These are phyloP conservation scores for Hygrophoropsis aurantiaca DNA, from an alignment of 768 basidiomycete species.

Conservation along the genomic window DNA sequence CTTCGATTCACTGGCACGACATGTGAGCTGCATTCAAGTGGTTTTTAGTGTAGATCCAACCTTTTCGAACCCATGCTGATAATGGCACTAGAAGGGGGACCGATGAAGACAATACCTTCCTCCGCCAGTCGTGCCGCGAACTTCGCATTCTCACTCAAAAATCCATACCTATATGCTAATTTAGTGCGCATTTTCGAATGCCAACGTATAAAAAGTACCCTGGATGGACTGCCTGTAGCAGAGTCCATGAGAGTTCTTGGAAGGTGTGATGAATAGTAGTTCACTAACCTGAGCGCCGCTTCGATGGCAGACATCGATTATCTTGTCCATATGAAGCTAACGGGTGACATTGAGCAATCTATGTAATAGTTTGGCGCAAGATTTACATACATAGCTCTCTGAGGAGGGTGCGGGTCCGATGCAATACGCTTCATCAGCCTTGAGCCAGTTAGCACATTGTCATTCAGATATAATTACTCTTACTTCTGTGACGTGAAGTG, in stretches of 20 bases:
- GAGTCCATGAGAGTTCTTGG: slow-evolving; percentile 1
- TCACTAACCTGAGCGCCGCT: slow-evolving; percentile 79
- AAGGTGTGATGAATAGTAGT: slow-evolving; percentile 1
- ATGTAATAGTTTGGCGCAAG: neutral
- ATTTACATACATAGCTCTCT: slow-evolving; percentile 78
- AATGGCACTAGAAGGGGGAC: slow-evolving; percentile 86
- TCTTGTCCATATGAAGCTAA: slow-evolving; percentile 85
- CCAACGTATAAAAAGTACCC: slow-evolving; percentile 48
- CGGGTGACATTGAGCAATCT: slow-evolving; percentile 3
- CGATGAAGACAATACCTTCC: slow-evolving; percentile 87
- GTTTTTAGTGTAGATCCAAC: slow-evolving; percentile 33
- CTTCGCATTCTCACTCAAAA: slow-evolving; percentile 86
- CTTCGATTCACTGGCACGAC: slow-evolving; percentile 76
- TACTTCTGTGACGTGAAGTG: slow-evolving; percentile 83
- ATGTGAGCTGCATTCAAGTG: neutral
- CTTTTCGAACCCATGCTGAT: slow-evolving; percentile 95
- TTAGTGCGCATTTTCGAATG: neutral
- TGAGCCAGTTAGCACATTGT: neutral
- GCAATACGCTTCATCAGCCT: slow-evolving; percentile 88
- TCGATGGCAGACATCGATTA: slow-evolving; percentile 76
- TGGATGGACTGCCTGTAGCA: slow-evolving; percentile 80
- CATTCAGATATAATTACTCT: slow-evolving; percentile 9
- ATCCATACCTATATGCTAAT: slow-evolving; percentile 62
- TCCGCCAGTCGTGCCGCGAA: slow-evolving; percentile 76
- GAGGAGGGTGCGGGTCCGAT: slow-evolving; percentile 90